These are phyloP conservation scores for Lactifluus piperatus DNA, from an alignment of 768 basidiomycete species.

Conservation along the genomic window DNA sequence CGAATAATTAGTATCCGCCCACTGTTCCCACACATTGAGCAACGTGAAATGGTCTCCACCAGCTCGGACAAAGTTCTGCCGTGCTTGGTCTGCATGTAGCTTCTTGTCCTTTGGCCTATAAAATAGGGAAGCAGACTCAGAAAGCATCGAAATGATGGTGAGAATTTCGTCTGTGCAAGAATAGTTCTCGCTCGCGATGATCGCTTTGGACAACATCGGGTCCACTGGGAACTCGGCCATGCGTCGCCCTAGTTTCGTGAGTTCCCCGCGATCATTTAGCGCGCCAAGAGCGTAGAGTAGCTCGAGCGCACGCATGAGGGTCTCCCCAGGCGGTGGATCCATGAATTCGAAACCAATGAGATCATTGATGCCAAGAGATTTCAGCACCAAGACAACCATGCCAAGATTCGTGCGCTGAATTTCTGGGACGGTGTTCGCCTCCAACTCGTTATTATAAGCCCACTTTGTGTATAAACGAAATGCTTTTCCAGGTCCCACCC, in stretches of 20 bases:
- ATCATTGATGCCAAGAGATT: slow-evolving; percentile 97
- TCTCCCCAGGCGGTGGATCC: slow-evolving; percentile 96
- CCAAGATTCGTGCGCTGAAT: slow-evolving; percentile 98
- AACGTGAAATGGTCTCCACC: slow-evolving; percentile 98
- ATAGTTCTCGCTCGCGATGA: slow-evolving; percentile 93
- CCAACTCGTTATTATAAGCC: slow-evolving; percentile 93
- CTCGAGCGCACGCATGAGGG: slow-evolving; percentile 90
- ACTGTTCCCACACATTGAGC: slow-evolving; percentile 97
- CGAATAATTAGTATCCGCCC: slow-evolving; percentile 96
- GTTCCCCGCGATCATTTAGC: slow-evolving; percentile 89
- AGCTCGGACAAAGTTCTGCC: slow-evolving; percentile 91
- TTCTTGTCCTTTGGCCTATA: slow-evolving; percentile 99
- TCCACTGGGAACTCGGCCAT: slow-evolving; percentile 99
- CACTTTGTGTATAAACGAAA: slow-evolving; percentile 99
- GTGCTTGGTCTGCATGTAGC: slow-evolving; percentile 92
- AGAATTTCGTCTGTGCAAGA: slow-evolving; percentile 94
- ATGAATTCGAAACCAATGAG: slow-evolving; percentile 98
- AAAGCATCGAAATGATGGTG: slow-evolving; percentile 95
- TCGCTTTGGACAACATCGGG: slow-evolving; percentile 93
- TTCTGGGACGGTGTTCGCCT: slow-evolving; percentile 96
- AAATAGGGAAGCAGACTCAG: slow-evolving; percentile 89
- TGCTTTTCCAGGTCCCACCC: slow-evolving; percentile 95
- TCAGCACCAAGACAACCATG: slow-evolving; percentile 90
- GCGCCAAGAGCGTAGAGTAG: slow-evolving; percentile 93
- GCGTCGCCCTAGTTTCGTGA: slow-evolving; percentile 92